Conservation (phyloP, 345 rosid species). For the Noccaea caerulescens region DNA sequence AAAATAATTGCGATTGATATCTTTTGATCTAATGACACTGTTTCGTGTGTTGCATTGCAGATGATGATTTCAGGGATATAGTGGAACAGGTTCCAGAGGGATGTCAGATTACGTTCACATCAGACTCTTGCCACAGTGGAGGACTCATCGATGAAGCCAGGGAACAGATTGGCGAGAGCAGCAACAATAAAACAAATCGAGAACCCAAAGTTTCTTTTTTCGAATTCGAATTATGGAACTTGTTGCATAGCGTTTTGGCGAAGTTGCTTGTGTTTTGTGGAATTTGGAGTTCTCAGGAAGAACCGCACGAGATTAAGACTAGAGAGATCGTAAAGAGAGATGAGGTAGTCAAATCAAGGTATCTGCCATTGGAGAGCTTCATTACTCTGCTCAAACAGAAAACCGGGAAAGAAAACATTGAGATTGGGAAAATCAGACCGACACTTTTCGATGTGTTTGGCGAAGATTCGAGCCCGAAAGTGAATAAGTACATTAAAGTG, state of each 20-base stretch:
- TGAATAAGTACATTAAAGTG: constrained; percentile 73
- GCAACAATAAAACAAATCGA: neutral
- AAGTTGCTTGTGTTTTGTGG: constrained; percentile 66
- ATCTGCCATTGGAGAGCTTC: constrained; percentile 29
- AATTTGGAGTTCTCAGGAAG: constrained; percentile 37
- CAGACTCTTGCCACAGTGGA: constrained; percentile 45
- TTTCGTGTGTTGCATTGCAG: constrained; percentile 23
- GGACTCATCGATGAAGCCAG: constrained; percentile 43
- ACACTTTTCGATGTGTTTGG: constrained; percentile 30
- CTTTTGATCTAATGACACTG: no score
- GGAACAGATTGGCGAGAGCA: constrained; percentile 43
- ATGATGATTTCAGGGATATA: constrained; percentile 41
- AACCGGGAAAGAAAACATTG: constrained; percentile 32
- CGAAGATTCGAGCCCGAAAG: constrained; percentile 53
- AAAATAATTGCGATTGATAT: neutral
- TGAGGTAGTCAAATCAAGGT: constrained; percentile 34
- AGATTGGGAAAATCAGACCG: constrained; percentile 36
- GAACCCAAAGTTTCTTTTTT: constrained; percentile 32
- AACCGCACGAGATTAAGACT: neutral
- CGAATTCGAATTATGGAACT: constrained; percentile 48
- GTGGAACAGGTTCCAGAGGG: constrained; percentile 39
- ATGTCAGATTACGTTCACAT: constrained; percentile 32
- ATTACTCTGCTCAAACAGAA: constrained; percentile 30
- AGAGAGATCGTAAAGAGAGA: neutral
- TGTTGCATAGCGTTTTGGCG: constrained; percentile 52